Conservation (phyloP, 2,329 filamentous ascomycete species). For the Xylaria sp. region DNA sequence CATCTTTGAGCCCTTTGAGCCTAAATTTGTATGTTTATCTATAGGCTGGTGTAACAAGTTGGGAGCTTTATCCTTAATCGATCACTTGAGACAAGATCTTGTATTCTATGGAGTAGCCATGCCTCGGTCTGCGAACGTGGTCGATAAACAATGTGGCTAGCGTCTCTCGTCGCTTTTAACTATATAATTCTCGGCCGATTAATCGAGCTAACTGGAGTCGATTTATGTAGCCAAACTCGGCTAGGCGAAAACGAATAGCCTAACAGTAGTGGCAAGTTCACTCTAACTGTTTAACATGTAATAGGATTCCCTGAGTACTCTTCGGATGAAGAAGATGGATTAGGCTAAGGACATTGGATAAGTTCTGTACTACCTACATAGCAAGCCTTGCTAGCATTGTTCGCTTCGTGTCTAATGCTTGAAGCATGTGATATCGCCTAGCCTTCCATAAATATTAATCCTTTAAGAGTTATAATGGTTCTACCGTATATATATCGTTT, state of each 20-base stretch:
- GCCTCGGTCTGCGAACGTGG: not conserved
- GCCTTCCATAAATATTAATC: no score
- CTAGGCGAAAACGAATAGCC: not conserved
- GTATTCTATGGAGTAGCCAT: conserved; percentile 24
- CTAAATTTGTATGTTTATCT: not conserved
- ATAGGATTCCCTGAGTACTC: not conserved
- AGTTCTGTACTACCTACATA: no score
- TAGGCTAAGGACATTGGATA: no score
- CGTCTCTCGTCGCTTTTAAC: not conserved
- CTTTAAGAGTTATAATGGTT: no score
- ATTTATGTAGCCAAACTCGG: not conserved
- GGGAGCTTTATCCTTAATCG: conserved; percentile 28
- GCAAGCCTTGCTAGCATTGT: no score
- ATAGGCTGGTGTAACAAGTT: not conserved
- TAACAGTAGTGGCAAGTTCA: not conserved
- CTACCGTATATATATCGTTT: no score
- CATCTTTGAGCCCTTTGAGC: not conserved
- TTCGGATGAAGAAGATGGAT: not conserved
- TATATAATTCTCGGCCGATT: not conserved
- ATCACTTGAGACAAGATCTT: conserved; percentile 43
- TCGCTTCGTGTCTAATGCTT: no score
- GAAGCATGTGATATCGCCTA: no score
- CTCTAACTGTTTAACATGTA: not conserved
- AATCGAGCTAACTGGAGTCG: not conserved
- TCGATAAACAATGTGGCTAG: not conserved